phyloP scores from a whole-genome alignment of 345 rosid species.

The Citrus australasica region DNA sequence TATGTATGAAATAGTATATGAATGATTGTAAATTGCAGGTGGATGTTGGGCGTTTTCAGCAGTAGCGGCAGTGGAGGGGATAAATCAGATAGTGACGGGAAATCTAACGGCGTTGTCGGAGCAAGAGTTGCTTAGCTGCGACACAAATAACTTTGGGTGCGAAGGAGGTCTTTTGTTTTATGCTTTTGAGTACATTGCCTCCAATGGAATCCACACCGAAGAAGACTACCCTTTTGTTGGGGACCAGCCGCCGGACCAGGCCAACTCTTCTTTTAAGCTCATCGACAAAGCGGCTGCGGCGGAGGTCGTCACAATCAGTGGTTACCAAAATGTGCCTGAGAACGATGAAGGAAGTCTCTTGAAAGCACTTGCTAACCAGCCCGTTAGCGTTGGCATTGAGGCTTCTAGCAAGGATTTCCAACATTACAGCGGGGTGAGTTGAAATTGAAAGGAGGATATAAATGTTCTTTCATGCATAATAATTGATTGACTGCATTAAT shows the following conservation, averaged over 20 bases:
- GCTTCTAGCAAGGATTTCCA: constrained; percentile 74
- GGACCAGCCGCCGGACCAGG: background rate
- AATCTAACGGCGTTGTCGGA: constrained; percentile 63
- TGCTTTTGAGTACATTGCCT: constrained; percentile 65
- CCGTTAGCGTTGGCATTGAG: constrained; percentile 78
- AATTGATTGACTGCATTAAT: background rate
- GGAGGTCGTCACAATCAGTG: constrained; percentile 53
- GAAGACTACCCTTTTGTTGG: constrained; percentile 77
- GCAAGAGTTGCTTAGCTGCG: constrained; percentile 90
- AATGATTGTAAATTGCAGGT: constrained; percentile 32
- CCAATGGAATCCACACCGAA: constrained; percentile 68
- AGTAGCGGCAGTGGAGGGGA: constrained; percentile 80
- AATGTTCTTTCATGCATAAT: background rate
- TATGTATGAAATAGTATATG: no score
- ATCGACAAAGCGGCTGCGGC: background rate
- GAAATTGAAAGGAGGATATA: no score
- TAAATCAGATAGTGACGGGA: constrained; percentile 79
- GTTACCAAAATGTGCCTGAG: constrained; percentile 58
- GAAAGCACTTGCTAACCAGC: constrained; percentile 77
- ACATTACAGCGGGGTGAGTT: constrained; percentile 56
- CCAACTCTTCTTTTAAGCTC: background rate
- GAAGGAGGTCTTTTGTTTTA: constrained; percentile 85
- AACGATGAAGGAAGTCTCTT: constrained; percentile 55
- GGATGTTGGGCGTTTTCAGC: constrained; percentile 97
- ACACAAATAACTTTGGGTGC: constrained; percentile 71